Conservation (phyloP, 768 basidiomycete genomes). For the Russula emetica region DNA sequence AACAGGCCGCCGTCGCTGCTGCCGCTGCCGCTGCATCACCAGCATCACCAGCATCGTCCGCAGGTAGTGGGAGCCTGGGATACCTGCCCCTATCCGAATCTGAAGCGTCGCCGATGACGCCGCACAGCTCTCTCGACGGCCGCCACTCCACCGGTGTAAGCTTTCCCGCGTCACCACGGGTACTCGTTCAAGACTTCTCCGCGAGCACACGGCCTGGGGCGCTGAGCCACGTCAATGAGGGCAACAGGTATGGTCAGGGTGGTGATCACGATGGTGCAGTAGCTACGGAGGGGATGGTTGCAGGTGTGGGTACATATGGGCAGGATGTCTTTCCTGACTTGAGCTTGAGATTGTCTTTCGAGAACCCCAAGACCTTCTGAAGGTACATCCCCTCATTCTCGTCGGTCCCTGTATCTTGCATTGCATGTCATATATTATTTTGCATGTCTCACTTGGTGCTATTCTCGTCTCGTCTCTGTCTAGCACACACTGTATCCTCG, state of each 20-base stretch:
- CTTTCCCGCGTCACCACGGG: neutral
- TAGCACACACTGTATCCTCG: conserved; percentile 20
- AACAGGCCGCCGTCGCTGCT: neutral
- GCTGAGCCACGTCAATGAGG: neutral
- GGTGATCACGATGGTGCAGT: neutral
- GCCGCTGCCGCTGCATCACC: conserved; percentile 4
- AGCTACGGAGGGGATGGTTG: neutral
- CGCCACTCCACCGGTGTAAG: neutral
- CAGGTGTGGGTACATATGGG: conserved; percentile 9
- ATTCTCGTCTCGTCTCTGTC: conserved; percentile 8
- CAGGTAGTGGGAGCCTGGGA: conserved; percentile 11
- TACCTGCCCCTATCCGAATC: conserved; percentile 13
- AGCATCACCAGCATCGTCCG: conserved; percentile 18
- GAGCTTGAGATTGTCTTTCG: neutral
- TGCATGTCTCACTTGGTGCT: neutral
- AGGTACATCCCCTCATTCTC: neutral
- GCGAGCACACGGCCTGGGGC: neutral
- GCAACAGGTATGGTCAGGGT: neutral
- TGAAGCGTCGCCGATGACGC: conserved; percentile 25
- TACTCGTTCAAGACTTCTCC: conserved; percentile 6
- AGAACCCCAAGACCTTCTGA: conserved; percentile 13
- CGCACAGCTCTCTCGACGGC: conserved; percentile 16
- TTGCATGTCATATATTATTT: neutral
- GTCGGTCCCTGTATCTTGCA: neutral
- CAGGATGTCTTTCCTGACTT: conserved; percentile 12